phyloP scores from a whole-genome alignment of 352 stramenopile genomes.

The Globisporangium cylindrosporum region DNA sequence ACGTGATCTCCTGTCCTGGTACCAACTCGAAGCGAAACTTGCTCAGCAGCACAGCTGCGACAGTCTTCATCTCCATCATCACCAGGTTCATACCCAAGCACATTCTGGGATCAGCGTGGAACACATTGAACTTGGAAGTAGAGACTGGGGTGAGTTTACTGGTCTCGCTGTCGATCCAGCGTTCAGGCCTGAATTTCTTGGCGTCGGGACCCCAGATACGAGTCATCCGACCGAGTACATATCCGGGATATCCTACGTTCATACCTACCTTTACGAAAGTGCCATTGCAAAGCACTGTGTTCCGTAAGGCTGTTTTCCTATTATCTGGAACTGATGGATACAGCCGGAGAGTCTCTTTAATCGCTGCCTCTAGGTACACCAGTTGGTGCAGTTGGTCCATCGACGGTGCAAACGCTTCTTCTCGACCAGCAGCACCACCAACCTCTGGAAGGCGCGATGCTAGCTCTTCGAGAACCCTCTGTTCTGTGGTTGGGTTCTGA shows the following conservation, averaged over 20 bases:
- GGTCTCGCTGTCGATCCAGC: constrained; percentile 34
- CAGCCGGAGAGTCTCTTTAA: constrained; percentile 34
- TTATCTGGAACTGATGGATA: constrained; percentile 32
- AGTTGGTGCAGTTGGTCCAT: not conserved
- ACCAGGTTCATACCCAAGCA: constrained; percentile 33
- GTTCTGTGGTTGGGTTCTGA: not conserved
- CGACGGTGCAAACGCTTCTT: not conserved
- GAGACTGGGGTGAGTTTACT: constrained; percentile 25
- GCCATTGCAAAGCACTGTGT: constrained; percentile 53
- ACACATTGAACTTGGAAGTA: constrained; percentile 44
- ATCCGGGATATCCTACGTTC: constrained; percentile 35
- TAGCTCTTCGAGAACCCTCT: not conserved
- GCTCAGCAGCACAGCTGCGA: too few relatives aligned
- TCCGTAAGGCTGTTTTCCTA: constrained; percentile 21
- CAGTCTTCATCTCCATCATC: too few relatives aligned
- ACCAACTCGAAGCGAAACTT: too few relatives aligned
- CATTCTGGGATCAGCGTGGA: constrained; percentile 45
- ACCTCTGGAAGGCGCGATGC: not conserved
- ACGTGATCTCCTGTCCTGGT: too few relatives aligned
- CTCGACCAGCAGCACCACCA: too few relatives aligned
- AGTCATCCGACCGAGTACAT: constrained; percentile 33
- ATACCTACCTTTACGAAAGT: constrained; percentile 38
- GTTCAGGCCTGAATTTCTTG: constrained; percentile 42
- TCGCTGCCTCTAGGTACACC: constrained; percentile 20
- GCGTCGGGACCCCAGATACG: constrained; percentile 49